phyloP scores from a whole-genome alignment of 129 eudicot species.

The Flaveria brownii region DNA sequence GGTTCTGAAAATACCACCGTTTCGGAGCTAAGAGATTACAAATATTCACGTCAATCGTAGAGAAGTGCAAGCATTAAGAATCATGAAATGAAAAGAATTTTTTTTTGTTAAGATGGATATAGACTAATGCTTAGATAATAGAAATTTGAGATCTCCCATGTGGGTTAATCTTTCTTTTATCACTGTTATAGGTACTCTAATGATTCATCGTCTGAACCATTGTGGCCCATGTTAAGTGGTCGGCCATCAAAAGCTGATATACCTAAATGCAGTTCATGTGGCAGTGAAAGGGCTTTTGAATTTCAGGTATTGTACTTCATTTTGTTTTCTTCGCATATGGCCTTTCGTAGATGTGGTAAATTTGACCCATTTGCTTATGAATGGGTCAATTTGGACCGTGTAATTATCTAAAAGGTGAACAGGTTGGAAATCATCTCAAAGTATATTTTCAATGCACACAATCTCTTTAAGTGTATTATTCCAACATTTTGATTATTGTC shows the following conservation, averaged over 20 bases:
- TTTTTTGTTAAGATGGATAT: too few species aligned
- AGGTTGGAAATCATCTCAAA: background rate
- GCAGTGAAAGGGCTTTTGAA: slow-evolving; percentile 53
- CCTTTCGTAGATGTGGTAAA: background rate
- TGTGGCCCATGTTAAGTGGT: slow-evolving; percentile 86
- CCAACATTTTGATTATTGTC: background rate
- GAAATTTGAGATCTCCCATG: background rate
- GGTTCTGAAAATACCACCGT: background rate
- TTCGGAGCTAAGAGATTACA: background rate
- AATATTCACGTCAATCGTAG: background rate
- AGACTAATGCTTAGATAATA: too few species aligned
- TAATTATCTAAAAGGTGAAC: background rate
- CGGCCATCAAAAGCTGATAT: slow-evolving; percentile 66
- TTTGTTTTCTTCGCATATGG: background rate
- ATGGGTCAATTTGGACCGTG: background rate
- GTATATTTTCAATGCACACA: background rate
- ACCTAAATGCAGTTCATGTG: slow-evolving; percentile 70
- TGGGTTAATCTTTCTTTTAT: slow-evolving; percentile 11
- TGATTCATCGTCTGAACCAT: slow-evolving; percentile 49
- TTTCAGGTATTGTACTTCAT: slow-evolving; percentile 57
- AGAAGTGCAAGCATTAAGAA: background rate
- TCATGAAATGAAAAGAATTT: too few species aligned
- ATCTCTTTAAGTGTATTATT: background rate
- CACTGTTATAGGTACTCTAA: slow-evolving; percentile 53
- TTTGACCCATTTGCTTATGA: background rate